A percentile compares a stretch with the other conserved stretches of the same genome.
Evolutionary conservation across 306 rosid genomes (phyloP).

Genomic region (Pyrus betulifolia): DNA sequence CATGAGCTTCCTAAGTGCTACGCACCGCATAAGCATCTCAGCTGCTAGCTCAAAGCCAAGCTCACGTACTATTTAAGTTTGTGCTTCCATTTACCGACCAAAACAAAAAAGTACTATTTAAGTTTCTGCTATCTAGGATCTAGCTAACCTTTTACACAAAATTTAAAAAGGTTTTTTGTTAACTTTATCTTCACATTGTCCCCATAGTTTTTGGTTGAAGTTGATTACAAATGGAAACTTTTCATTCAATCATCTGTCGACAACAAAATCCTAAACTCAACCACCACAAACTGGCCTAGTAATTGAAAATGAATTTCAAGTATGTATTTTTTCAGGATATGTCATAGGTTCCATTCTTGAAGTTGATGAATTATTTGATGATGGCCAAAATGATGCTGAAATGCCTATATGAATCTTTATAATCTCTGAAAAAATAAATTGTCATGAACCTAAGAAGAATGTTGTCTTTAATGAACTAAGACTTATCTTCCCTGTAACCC

Average conservation of each 20-base stretch:
- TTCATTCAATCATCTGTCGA: constrained; percentile 10
- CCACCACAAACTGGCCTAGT: too few relatives aligned
- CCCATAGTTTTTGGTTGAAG: constrained; percentile 23
- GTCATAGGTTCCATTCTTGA: too few relatives aligned
- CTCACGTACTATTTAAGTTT: not conserved
- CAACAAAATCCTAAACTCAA: constrained; percentile 2
- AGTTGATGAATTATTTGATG: too few relatives aligned
- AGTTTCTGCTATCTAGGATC: not conserved
- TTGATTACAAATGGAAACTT: constrained; percentile 28
- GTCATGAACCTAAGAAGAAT: too few relatives aligned
- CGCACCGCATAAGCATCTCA: not conserved
- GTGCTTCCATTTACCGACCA: not conserved
- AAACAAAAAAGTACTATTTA: not conserved
- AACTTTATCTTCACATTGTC: constrained; percentile 9
- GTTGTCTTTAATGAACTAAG: too few relatives aligned
- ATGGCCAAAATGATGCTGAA: too few relatives aligned
- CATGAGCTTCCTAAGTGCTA: not conserved
- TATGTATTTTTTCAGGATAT: too few relatives aligned
- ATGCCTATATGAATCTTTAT: too few relatives aligned
- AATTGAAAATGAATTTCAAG: too few relatives aligned
- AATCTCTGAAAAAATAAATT: too few relatives aligned
- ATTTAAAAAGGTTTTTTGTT: not conserved
- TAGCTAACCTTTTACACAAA: not conserved
- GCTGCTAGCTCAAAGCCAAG: not conserved
- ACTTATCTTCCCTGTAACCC: too few relatives aligned